phyloP scores from a whole-genome alignment of 805 yeast genomes.

The Metschnikowia matae region DNA sequence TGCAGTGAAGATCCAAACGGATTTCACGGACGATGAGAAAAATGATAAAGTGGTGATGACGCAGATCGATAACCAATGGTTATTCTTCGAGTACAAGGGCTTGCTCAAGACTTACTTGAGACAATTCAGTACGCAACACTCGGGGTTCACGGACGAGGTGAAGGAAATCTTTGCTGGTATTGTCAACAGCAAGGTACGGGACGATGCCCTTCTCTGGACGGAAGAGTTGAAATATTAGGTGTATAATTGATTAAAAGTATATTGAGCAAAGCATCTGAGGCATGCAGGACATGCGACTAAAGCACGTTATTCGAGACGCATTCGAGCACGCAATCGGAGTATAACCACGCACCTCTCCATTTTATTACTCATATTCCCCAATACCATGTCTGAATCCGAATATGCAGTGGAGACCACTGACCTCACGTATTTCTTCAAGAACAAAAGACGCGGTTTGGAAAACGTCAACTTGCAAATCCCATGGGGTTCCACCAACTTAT shows the following conservation, averaged over 20 bases:
- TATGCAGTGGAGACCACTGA: constrained; percentile 59
- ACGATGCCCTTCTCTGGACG: constrained; percentile 17
- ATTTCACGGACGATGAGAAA: constrained; percentile 24
- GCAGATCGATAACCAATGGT: constrained; percentile 37
- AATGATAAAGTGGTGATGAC: constrained; percentile 22
- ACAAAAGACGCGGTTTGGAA: constrained; percentile 57
- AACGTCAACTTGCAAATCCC: constrained; percentile 59
- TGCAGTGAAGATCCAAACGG: constrained; percentile 24
- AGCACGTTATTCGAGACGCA: not conserved
- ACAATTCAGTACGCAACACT: constrained; percentile 20
- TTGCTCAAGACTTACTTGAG: constrained; percentile 38
- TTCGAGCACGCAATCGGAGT: not conserved
- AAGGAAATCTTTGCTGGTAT: constrained; percentile 8
- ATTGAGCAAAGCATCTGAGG: not conserved
- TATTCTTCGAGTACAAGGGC: constrained; percentile 40
- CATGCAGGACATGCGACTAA: not conserved
- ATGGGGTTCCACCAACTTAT: constrained; percentile 68
- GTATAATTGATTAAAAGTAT: not conserved
- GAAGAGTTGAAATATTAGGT: constrained; percentile 14
- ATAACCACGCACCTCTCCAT: too few relatives aligned
- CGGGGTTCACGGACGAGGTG: constrained; percentile 14
- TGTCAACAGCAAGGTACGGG: constrained; percentile 14
- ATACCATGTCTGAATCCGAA: constrained; percentile 9
- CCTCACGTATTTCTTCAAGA: constrained; percentile 64
- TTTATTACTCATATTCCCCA: not conserved